Percentiles rank a stretch among this genome's conserved stretches.
phyloP scores from a whole-genome alignment of 2,329 filamentous ascomycete species.

The Calonectria montana region DNA sequence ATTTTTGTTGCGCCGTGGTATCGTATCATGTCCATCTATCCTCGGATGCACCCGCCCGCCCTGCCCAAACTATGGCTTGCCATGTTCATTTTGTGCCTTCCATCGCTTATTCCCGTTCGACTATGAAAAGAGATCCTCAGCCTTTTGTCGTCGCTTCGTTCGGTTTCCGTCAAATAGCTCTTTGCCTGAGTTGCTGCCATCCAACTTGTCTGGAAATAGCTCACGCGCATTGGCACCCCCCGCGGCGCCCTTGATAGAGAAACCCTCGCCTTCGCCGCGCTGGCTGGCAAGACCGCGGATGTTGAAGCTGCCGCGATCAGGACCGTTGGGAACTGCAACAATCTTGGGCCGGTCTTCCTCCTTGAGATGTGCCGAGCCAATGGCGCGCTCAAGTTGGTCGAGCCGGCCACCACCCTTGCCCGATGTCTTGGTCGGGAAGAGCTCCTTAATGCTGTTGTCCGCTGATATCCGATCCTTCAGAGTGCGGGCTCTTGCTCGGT shows the following conservation, averaged over 20 bases:
- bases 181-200: constrained; percentile 69
- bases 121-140: constrained; percentile 78
- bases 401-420: constrained; percentile 45
- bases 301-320: constrained; percentile 59
- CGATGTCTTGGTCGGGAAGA: constrained; percentile 52
- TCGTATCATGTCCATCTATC: constrained; percentile 40
- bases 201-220: constrained; percentile 75
- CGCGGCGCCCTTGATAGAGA: constrained; percentile 76
- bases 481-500: constrained; percentile 48
- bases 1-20: constrained; percentile 42
- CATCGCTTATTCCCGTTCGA: not conserved
- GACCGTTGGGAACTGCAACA: constrained; percentile 62
- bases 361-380: constrained; percentile 51
- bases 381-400: constrained; percentile 53
- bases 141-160: constrained; percentile 71
- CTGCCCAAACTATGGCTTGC: constrained; percentile 14
- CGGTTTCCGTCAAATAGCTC: constrained; percentile 71
- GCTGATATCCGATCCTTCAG: constrained; percentile 48
- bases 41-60: constrained; percentile 27
- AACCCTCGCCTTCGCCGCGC: constrained; percentile 58
- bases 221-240: constrained; percentile 64
- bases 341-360: constrained; percentile 64
- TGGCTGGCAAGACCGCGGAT: constrained; percentile 70
- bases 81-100: not conserved
- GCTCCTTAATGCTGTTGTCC: constrained; percentile 49